A percentile compares a stretch with the other conserved stretches of the same genome.
These are phyloP conservation scores for Terana coerulea DNA, from an alignment of 768 basidiomycete species.

Conservation along the genomic window DNA sequence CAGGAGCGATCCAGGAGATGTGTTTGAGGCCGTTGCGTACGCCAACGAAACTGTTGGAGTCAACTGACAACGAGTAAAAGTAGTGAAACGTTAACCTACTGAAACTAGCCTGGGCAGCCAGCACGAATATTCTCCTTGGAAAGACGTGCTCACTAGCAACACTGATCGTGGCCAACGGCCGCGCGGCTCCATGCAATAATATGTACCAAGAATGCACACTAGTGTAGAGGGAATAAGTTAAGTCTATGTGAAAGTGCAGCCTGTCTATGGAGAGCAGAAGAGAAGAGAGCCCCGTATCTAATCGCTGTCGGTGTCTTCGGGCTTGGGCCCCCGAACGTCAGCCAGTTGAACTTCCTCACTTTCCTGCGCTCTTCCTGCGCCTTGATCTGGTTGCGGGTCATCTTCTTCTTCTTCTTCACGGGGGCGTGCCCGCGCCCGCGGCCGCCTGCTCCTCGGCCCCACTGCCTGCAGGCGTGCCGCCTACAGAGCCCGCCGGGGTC, in stretches of 20 bases:
- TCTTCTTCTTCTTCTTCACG: conserved; percentile 85
- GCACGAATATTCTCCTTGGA: no score
- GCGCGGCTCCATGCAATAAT: no score
- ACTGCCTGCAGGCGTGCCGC: conserved; percentile 74
- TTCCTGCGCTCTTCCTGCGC: conserved; percentile 83
- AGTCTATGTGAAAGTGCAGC: not conserved
- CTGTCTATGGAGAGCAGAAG: not conserved
- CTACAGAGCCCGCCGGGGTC: conserved; percentile 65
- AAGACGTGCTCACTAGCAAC: no score
- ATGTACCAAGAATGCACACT: no score
- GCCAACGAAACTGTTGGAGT: no score
- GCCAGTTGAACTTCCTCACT: conserved; percentile 77
- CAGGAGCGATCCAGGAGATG: no score
- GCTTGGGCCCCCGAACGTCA: conserved; percentile 76
- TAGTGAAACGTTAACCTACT: no score
- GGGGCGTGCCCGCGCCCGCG: conserved; percentile 28
- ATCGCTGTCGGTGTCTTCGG: conserved; percentile 70
- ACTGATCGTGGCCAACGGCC: no score
- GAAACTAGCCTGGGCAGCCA: no score
- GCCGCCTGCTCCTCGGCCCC: conserved; percentile 61
- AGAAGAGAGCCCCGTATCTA: conserved; percentile 6
- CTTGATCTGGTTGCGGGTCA: conserved; percentile 86
- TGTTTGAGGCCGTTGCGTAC: no score
- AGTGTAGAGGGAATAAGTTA: not conserved
- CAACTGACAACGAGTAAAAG: no score